Evolutionary conservation across 2,329 filamentous ascomycete species (phyloP), one percentile per base, ranked within the genome.

Genomic region (Cryphonectria carpinicola): DNA sequence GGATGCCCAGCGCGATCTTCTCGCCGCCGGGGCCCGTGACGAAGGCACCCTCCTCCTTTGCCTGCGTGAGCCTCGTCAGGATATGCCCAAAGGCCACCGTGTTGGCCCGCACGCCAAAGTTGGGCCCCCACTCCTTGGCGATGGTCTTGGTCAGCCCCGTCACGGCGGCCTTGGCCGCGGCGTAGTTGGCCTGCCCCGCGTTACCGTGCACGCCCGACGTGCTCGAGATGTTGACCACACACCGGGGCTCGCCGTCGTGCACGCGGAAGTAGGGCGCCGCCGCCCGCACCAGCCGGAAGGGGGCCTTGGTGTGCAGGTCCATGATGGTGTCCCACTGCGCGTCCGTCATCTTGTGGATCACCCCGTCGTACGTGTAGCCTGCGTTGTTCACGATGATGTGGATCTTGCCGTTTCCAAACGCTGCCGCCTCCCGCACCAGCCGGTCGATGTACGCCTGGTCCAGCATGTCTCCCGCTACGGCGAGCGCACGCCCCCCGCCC

Each of bases 321-420:
- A 97, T 83, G 79, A 97, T 97, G 66, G 92, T 94, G 73, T 96
- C 92, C 93, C 93, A 97, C 85, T 97, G 93, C 83, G 93, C 93
- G 84, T 97, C 93, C 22, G 90, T 92, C 85, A 94, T 95, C 86
- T 96, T 97, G 85, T 97, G 93, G 75, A 97, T 94, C 54, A 97
- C 93, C 8, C 92, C 94, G 80, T 97, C 94, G 93, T 94, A 97
- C 0, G 94, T 97, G 82, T 93, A 97, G 58, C 93, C 94, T 0
- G 94, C 94, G 79, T 97, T 97, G 82, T 97, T 97, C 71, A 97
- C 92, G 70, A 97, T 91, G 79, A 96, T 92, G 80, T 97, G 92
- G 73, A 97, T 94, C 85, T 97, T 97, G 77, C 93, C 94, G 74
- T 87, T 84, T 71, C 94, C 94, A 78, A 97, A 97, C 64, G 90